Base-by-base conservation (phyloP, 768 basidiomycete species). In the Pulveroboletus sp. region DNA sequence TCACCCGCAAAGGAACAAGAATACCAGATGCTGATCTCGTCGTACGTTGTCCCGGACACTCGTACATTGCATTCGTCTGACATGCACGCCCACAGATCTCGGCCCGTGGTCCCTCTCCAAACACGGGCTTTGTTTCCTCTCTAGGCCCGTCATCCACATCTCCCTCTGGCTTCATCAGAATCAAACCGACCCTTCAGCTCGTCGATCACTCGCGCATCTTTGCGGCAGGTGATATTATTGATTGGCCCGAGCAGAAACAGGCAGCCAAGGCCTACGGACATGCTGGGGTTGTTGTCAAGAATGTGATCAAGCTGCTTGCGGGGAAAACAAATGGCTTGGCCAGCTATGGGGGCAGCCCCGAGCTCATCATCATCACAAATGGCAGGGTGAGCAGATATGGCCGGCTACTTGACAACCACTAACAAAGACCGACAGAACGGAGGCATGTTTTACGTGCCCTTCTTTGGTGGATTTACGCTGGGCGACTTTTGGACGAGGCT, bases 191-290 rank as follows among this genome's bases (percentile, higher is more conserved):
- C 1, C 71, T 88, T 34, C 83, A 85, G 56, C 63, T 88, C 3
- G 57, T 54, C 7, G 66, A 64, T 0, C 66, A 82, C 60, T 68
- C 78, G 0, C 72, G 72, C 49, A 77, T 88, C 13, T 87, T 83
- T 48, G 87, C 85, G 0, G 72, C 67, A 3, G 86, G 86, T 2
- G 86, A 89, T 57, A 73, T 82, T 49, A 76, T 82, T 51, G 80
- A 83, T 33, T 81, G 77, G 71, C 47, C 66, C 1, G 86, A 86
- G 62, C 79, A 85, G 63, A 86, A 85, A 56, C 82, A 78, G 40
- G 66, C 66, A 0, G 71, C 66, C 14, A 85, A 87, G 61, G 69
- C 68, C 1, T 20, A 40, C 2, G 57, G 56, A 6, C 86, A 87
- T 51, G 73, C 56, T 21, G 43, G 16, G 0, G 50, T 85, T 33